Conservation (phyloP, 257 asterid species). For the Anisodus tanguticus region DNA sequence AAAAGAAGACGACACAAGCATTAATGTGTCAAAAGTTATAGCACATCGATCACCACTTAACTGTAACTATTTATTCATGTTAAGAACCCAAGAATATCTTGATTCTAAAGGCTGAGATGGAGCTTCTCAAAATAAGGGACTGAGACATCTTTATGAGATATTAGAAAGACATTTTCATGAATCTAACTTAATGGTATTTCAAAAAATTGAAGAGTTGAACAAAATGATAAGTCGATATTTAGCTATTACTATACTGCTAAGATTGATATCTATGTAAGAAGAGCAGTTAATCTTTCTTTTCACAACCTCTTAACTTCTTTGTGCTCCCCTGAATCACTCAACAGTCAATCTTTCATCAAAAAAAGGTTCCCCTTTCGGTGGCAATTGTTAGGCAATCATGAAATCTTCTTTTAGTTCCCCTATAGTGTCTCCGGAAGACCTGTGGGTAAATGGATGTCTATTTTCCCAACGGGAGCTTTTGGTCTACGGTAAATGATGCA, state of each 20-base stretch:
- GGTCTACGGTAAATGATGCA: slow-evolving; percentile 64
- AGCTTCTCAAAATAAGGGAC: slow-evolving; percentile 16
- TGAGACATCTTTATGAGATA: not conserved
- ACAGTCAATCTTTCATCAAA: not conserved
- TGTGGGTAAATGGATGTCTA: slow-evolving; percentile 75
- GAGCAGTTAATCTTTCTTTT: slow-evolving; percentile 8
- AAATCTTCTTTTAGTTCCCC: slow-evolving; percentile 47
- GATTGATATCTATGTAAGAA: not conserved
- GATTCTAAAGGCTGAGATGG: not conserved
- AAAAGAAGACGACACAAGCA: slow-evolving; percentile 16
- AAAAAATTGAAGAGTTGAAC: slow-evolving; percentile 7
- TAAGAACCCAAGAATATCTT: not conserved
- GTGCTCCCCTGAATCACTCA: not conserved
- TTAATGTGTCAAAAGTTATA: slow-evolving; percentile 17
- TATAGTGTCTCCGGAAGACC: slow-evolving; percentile 63
- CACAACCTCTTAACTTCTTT: not conserved
- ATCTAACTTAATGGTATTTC: not conserved
- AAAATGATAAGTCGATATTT: not conserved
- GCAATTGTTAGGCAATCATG: slow-evolving; percentile 13
- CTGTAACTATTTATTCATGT: not conserved
- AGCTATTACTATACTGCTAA: not conserved
- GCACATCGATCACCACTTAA: not conserved
- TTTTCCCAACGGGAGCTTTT: slow-evolving; percentile 59
- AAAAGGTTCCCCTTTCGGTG: not conserved
- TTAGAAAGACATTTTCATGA: not conserved